A percentile compares a stretch with the other conserved stretches of the same genome.
These are phyloP conservation scores for Lactifluus hygrophoroides DNA, from an alignment of 768 basidiomycete species.

Conservation along the genomic window DNA sequence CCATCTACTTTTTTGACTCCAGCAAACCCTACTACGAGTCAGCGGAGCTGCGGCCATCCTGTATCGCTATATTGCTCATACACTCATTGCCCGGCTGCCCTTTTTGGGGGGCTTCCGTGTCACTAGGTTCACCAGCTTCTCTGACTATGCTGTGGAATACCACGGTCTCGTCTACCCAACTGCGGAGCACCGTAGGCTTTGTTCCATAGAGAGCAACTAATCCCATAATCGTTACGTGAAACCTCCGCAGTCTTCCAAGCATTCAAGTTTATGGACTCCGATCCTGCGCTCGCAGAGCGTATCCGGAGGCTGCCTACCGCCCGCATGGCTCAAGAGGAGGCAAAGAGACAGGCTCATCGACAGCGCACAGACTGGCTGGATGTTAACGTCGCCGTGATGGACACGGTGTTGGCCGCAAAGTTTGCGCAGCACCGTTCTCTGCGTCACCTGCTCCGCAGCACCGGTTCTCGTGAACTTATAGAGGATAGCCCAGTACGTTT, in stretches of 20 bases:
- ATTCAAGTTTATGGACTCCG: constrained; percentile 10
- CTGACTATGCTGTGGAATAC: constrained; percentile 11
- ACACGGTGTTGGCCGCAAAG: constrained; percentile 32
- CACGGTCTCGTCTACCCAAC: constrained; percentile 9
- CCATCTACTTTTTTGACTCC: constrained; percentile 12
- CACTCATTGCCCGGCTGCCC: background rate
- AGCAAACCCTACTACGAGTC: constrained; percentile 14
- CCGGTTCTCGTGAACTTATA: constrained; percentile 32
- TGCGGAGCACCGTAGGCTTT: constrained; percentile 18
- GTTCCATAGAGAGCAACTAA: background rate
- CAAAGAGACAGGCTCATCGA: background rate
- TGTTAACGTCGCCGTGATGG: constrained; percentile 26
- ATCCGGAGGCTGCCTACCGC: constrained; percentile 14
- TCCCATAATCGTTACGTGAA: background rate
- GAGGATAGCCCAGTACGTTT: constrained; percentile 28
- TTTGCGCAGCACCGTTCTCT: constrained; percentile 35
- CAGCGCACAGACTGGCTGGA: constrained; percentile 17
- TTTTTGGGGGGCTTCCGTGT: background rate
- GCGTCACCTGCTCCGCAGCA: constrained; percentile 30
- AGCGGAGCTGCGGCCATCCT: background rate
- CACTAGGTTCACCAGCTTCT: constrained; percentile 17
- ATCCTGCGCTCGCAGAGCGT: constrained; percentile 6
- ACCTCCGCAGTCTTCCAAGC: constrained; percentile 17
- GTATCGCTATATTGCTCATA: background rate
- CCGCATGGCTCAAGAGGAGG: constrained; percentile 18